Evolutionary conservation across 2,329 filamentous ascomycete species (phyloP), one percentile per base, ranked within the genome.

Genomic region (Ramichloridium luteum): DNA sequence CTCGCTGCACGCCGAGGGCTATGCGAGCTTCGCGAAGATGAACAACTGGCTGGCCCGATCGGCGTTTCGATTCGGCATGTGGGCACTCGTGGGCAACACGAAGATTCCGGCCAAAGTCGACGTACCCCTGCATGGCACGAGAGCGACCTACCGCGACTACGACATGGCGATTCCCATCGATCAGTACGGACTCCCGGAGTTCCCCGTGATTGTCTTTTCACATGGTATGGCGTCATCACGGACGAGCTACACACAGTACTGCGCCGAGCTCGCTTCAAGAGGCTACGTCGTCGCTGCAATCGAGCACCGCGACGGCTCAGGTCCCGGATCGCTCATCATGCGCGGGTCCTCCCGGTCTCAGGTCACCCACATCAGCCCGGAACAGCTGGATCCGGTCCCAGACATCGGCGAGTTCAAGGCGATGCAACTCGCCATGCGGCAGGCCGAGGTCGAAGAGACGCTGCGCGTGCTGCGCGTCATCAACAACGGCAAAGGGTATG

Each of bases 281-380:
- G 62, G 62, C 6, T 58, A 56, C 27, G 45, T 65, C 8, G 60
- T 65, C 5, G 61, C 59, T 11, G 61, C 62, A 2, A 52, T 65
- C 11, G 61, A 65, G 43, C 62, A 65, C 36, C 48, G 61, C 26
- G 62, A 65, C 41, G 62, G 62, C 9, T 63, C 59, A 33, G 59
- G 59, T 3, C 61, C 61, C 4, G 61, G 59, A 3, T 56, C 52
- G 1, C 47, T 60, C n/a, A 49, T 65, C 20, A 57, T 59, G 42
- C 45, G 57, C 18, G 53, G 49, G 3, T 46, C 35, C 1, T 45
- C 56, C 20, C 54, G 46, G 32, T n/a, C 8, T 8, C 48, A 41
- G 6, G 46, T 62, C 1, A 59, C 57, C 44, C 57, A 60, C 35
- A 37, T 62, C 43, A 47, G 48, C 28, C 40, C 54, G 10, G 36